Evolutionary conservation across 2,329 filamentous ascomycete species (phyloP).

Genomic region (Penicillium freii): DNA sequence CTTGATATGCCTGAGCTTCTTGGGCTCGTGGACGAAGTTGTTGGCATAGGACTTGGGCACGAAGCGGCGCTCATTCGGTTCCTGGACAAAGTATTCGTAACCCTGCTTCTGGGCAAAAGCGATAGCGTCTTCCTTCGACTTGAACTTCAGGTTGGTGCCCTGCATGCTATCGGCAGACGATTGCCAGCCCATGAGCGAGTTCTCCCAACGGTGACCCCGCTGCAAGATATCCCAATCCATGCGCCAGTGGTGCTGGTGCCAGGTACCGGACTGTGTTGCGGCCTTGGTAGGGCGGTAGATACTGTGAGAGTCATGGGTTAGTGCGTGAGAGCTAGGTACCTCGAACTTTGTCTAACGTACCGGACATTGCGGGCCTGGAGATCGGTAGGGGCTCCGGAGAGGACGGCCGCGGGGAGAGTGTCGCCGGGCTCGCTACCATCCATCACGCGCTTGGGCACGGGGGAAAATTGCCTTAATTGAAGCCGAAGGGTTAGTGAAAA

Average conservation of each 20-base stretch:
- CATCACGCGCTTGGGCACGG: constrained; percentile 83
- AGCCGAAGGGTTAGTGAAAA: constrained; percentile 27
- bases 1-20: constrained; percentile 82
- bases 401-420: constrained; percentile 73
- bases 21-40: constrained; percentile 83
- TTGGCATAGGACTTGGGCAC: constrained; percentile 93
- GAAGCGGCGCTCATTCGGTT: constrained; percentile 85
- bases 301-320: constrained; percentile 49
- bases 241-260: constrained; percentile 81
- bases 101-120: constrained; percentile 97
- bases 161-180: constrained; percentile 95
- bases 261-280: constrained; percentile 92
- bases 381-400: constrained; percentile 91
- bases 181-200: constrained; percentile 97
- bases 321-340: constrained; percentile 5
- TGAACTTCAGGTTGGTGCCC: constrained; percentile 86
- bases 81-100: constrained; percentile 98
- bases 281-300: constrained; percentile 91
- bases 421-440: constrained; percentile 81
- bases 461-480: constrained; percentile 72
- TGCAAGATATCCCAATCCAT: constrained; percentile 97
- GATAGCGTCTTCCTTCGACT: constrained; percentile 90
- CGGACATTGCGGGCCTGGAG: constrained; percentile 91
- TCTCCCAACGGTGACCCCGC: constrained; percentile 97
- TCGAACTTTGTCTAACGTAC: constrained; percentile 52